Base-by-base conservation (phyloP, 495 filamentous ascomycete species). In the Xylaria grammica region DNA sequence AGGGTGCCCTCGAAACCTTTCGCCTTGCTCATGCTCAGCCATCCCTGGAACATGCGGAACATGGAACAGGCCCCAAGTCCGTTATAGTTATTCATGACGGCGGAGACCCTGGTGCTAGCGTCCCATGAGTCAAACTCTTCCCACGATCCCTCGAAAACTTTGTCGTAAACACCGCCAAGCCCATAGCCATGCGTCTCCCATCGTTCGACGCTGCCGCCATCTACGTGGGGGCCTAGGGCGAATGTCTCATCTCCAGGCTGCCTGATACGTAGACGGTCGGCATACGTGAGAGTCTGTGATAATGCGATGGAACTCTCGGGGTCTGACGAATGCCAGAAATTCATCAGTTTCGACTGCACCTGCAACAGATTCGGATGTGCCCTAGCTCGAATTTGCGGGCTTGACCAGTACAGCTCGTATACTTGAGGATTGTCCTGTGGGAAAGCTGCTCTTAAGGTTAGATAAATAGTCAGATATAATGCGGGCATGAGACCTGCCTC, bases 391-490 rank as follows among this genome's bases (percentile, higher is more conserved):
- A 91, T 78, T 69, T 97, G 93, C 4, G 89, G 78, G 7, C 86
- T 84, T 1, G 90, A 90, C 93, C 93, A 97, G 78, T 97, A 97
- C 3, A 97, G 79, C 71, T 97, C 93, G 69, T 89, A 94, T 4
- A 97, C 92, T 54, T 92, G 88, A 0, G 92, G 93, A 73, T 78
- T 54, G 52, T 78, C 46, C 46, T 81, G 64, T 60, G 82, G 77
- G 68, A 85, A 82, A 40, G 84, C 80, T 85, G 73, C 4, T 75
- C 75, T 42, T 72, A 36, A 17, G 77, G 78, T 51, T 57, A 50
- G 52, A 40, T 2, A 19, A 32, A 11, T 19, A 17, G 15, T 9
- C 62, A 29, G 30, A 26, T 2, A 45, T 20, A 13, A 34, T 40
- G 24, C 22, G 34, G 36, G 30, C 48, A 8, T 7, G 34, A 53